Evolutionary conservation across 495 filamentous ascomycete genomes (phyloP), one percentile per base, ranked within the genome.

Genomic region (Cenococcum geophilum): DNA sequence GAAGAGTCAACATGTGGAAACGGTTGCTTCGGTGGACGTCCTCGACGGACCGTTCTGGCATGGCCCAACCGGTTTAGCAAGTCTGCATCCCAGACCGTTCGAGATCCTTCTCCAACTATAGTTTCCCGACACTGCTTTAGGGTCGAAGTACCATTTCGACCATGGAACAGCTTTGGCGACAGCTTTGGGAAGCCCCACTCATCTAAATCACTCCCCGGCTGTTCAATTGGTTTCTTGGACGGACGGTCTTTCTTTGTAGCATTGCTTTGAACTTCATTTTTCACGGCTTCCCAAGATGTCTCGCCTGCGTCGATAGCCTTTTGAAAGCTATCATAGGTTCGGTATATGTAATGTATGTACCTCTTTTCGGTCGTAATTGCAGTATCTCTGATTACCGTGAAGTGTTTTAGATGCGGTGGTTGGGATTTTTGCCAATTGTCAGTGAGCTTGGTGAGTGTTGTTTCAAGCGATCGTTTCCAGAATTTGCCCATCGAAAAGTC

Each of bases 341-440:
- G 85, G 57, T 87, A 82, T 18, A 82, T 67, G 66, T 83, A 87
- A 57, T 83, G 79, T 35, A 64, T 21, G 25, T 27, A 56, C 20
- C 52, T 62, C 47, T 58, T 69, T 23, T 80, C 83, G 2, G 74
- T 74, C 12, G 72, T 74, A 20, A 86, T 74, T 11, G 73, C 75
- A 18, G 79, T 82, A 63, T 89, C 86, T 61, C 83, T 74, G 43
- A 89, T 76, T 20, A 89, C 76, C 23, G 81, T 78, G n/a, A 86
- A 70, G 66, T 87, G 82, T 25, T 79, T 79, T 47, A 89, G 75
- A 66, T 86, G 78, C 18, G 76, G 72, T 18, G 86, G 86, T 60
- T 89, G 86, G 1, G 82, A 83, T 32, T 80, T 55, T 48, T 82
- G 77, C 77, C 83, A 86, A 59, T 78, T 74, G 63, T 86, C 80